Evolutionary conservation across 1,284 basidiomycete species (phyloP).

Genomic region (Irpex sp.): DNA sequence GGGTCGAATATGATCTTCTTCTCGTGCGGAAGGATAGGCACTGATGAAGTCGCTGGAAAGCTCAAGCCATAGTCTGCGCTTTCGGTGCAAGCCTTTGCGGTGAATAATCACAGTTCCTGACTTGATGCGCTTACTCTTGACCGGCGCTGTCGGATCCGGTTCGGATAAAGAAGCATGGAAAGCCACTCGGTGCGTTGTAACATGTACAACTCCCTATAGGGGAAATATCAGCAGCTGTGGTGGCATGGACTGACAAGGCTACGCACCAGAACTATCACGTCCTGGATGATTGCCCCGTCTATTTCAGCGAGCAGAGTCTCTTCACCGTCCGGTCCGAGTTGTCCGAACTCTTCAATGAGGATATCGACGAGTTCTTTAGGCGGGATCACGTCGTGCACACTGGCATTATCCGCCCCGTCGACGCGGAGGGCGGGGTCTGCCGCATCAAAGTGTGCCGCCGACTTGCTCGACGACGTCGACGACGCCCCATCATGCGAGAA

Average conservation of each 20-base stretch:
- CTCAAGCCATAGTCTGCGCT: conserved; percentile 58
- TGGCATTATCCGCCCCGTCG: conserved; percentile 12
- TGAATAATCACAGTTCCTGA: conserved; percentile 50
- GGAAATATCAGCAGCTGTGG: conserved; percentile 1
- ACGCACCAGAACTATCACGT: conserved; percentile 45
- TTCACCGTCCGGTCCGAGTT: conserved; percentile 36
- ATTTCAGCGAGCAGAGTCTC: conserved; percentile 47
- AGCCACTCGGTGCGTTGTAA: conserved; percentile 58
- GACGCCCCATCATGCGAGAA: neutral
- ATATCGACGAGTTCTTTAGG: conserved; percentile 34
- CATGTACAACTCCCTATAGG: conserved; percentile 51
- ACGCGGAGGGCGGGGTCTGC: neutral
- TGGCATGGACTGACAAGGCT: conserved; percentile 1
- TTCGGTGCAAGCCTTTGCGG: conserved; percentile 36
- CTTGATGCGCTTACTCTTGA: conserved; percentile 36
- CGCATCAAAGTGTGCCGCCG: neutral
- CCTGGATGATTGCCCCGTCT: conserved; percentile 45
- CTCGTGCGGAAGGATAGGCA: conserved; percentile 49
- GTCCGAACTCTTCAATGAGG: conserved; percentile 42
- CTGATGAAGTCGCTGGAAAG: conserved; percentile 58
- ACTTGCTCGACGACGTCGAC: neutral
- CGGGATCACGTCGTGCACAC: conserved; percentile 21
- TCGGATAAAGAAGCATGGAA: conserved; percentile 63
- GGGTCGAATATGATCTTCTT: conserved; percentile 50
- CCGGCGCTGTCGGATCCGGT: conserved; percentile 30